Base-by-base conservation (phyloP, 352 stramenopile species). In the Peronospora destructor region DNA sequence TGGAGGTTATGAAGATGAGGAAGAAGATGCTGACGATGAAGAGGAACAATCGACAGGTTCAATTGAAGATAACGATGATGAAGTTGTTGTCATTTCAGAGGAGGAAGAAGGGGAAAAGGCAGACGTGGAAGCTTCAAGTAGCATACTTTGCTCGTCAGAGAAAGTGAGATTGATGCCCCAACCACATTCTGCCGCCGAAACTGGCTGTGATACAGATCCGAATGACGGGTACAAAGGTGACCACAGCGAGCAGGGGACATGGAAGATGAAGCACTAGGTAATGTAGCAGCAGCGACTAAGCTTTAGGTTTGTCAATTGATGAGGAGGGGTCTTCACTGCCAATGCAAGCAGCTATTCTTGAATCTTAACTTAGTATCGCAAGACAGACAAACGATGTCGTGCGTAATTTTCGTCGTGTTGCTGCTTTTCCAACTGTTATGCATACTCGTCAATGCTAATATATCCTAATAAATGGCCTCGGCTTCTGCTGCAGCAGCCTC, bases 81-180 rank as follows among this genome's bases (percentile, higher is more conserved):
- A 73, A 3, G 66, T 82, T 32, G 66, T 74, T 19, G 49, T 84
- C 2, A 73, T 84, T 35, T 80, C 70, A 0, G 70, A 82, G 17
- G 71, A 73, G 29, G 73, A 77, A 19, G 70, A 59, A 2, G 55
- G 62, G 3, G 48, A 68, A 3, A 54, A 43, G 26, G 44, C 41
- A 32, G 53, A 47, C 16, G 51, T 29, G n/a, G 55, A 57, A 5
- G 45, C 42, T 11, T 19, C 29, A 0, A 48, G 38, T 19, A 57
- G 35, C 9, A n/a, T n/a, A n/a, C n/a, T n/a, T n/a, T n/a, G n/a
- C n/a, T n/a, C n/a, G n/a, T n/a, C n/a, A n/a, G n/a, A n/a, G n/a
- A n/a, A n/a, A n/a, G n/a, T n/a, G n/a, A 14, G 19, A 23, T 23
- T 26, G 23, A 26, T 26, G 23, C 23, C 23, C 2, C 23, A 4